Conservation (phyloP, 2,329 filamentous ascomycete species). For the Diplodia mutila region DNA sequence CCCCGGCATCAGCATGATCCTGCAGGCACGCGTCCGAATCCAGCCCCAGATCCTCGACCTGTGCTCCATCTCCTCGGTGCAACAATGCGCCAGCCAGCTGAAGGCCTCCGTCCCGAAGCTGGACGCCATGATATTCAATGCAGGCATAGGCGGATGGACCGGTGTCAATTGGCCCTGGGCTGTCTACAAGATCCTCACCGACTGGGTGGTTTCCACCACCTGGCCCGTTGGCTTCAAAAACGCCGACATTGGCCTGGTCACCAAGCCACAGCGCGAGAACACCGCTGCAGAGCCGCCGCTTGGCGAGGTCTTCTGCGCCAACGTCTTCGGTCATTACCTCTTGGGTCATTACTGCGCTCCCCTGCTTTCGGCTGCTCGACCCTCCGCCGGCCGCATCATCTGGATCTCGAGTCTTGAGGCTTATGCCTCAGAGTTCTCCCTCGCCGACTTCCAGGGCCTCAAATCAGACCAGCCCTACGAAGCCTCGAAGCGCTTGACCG, state of each 20-base stretch:
- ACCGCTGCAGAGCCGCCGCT: constrained; percentile 59
- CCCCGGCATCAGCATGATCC: constrained; percentile 45
- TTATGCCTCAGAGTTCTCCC: constrained; percentile 58
- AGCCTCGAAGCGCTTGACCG: constrained; percentile 82
- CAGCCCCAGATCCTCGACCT: constrained; percentile 63
- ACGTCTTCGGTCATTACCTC: constrained; percentile 94
- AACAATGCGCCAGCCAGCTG: constrained; percentile 57
- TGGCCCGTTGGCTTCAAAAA: constrained; percentile 77
- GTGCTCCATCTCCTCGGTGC: constrained; percentile 58
- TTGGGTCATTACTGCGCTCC: constrained; percentile 80
- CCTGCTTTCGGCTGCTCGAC: constrained; percentile 61
- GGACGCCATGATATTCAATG: constrained; percentile 82
- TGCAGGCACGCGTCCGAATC: constrained; percentile 53
- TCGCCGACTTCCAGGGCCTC: constrained; percentile 77
- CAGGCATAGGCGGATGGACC: constrained; percentile 84
- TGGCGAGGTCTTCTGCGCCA: constrained; percentile 85
- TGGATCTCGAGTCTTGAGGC: constrained; percentile 88
- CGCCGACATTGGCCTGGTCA: constrained; percentile 58
- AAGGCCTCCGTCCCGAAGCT: constrained; percentile 67
- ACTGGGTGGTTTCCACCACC: constrained; percentile 69
- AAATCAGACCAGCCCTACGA: constrained; percentile 72
- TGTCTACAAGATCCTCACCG: constrained; percentile 60
- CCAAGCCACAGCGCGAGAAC: constrained; percentile 56
- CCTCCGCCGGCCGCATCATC: constrained; percentile 67
- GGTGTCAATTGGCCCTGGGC: constrained; percentile 73